Evolutionary conservation across 108 stramenopile species (phyloP), one percentile per base, ranked within the genome.

Genomic region (Chaetoceros tenuissimus): DNA sequence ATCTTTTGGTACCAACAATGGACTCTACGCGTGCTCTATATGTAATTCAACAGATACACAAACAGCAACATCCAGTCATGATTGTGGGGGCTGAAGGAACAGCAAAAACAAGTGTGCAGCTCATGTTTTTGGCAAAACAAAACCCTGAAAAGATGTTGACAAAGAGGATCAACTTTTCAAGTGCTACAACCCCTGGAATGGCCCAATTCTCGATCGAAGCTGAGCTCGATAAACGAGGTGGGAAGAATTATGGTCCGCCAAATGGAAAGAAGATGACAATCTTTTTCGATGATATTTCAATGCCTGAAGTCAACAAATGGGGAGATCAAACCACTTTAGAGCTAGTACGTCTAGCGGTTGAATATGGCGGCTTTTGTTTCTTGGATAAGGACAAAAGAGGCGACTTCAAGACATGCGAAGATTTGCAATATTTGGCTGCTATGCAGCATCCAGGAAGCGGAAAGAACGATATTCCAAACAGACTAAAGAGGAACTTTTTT

Each of bases 301-400:
- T 94, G 93, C 93, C 91, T 2, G 89, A 91, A 64, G 87, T 94
- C 46, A 94, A 94, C 66, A 74, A 75, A 34, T 94, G 94, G 94
- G 91, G 91, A 22, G 94, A 94, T 62, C 94, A 94, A 69, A 89
- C 94, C 28, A 92, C 91, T 7, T 60, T 92, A 10, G 94, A 94
- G 67, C 57, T 94, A 52, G 81, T 89, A 56, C 82, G 94, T 28
- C 69, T 91, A n/a, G 62, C 82, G 5, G 66, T 94, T 29, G 94
- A 94, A 64, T 77, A 75, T 51, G 73, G 75, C 19, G 89, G 91
- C 17, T 91, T 94, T 65, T 88, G 81, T 69, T 94, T 93, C 73
- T 78, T 92, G 26, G 94, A 94, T 58, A 92, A 92, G 67, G 94
- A 94, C 60, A 91, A 87, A 62, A 79, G 94, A 34, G 94, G 94